Conservation (phyloP, 129 eudicot species). For the Flaveria bidentis region DNA sequence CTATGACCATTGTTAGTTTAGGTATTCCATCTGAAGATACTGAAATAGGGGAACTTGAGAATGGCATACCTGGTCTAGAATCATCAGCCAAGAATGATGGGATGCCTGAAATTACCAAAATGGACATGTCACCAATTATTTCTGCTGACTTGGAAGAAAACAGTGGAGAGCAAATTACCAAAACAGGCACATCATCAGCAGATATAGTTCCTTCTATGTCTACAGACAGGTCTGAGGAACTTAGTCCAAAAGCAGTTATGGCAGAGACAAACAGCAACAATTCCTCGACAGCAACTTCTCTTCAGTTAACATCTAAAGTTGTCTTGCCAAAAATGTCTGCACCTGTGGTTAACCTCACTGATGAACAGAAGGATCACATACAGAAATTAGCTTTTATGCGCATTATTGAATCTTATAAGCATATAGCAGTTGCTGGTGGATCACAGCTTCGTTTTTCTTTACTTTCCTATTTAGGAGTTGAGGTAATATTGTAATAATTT, state of each 20-base stretch:
- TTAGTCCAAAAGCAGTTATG: conserved; percentile 68
- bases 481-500: conserved; percentile 67
- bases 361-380: conserved; percentile 71
- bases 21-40: conserved; percentile 43
- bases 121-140: conserved; percentile 27
- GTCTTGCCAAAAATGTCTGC: conserved; percentile 93
- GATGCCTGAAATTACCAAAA: conserved; percentile 40
- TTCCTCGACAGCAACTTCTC: conserved; percentile 72
- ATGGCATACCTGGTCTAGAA: conserved; percentile 84
- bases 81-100: conserved; percentile 49
- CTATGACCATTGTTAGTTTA: conserved; percentile 38
- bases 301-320: conserved; percentile 52
- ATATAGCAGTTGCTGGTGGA: conserved; percentile 79
- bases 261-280: conserved; percentile 52
- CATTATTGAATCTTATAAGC: conserved; percentile 89
- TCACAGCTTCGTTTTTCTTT: conserved; percentile 77
- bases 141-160: conserved; percentile 56
- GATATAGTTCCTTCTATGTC: conserved; percentile 73
- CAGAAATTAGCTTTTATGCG: conserved; percentile 70
- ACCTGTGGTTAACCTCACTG: conserved; percentile 72
- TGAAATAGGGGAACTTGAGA: conserved; percentile 49
- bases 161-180: conserved; percentile 57
- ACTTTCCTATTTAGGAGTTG: conserved; percentile 80
- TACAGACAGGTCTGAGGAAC: conserved; percentile 92
- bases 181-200: conserved; percentile 37